These are phyloP conservation scores for Pseudozyma pruni DNA, from an alignment of 1,284 basidiomycete genomes.

Conservation along the genomic window DNA sequence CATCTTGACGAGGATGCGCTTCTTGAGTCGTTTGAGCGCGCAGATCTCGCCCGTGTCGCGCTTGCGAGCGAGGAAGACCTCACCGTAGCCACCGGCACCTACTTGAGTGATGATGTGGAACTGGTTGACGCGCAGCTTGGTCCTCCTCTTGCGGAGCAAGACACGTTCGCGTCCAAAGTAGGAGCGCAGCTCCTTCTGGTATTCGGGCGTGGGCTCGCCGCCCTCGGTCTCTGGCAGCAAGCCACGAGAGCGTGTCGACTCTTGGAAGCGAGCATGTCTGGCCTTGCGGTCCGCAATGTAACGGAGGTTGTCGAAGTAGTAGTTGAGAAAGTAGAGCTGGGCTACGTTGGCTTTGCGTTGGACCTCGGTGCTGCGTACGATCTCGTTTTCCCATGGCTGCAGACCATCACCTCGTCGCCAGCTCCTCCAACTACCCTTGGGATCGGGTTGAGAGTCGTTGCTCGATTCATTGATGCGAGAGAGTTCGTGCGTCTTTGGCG, in stretches of 20 bases:
- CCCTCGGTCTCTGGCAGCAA: constrained; percentile 74
- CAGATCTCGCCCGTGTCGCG: constrained; percentile 67
- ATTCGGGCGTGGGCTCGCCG: constrained; percentile 80
- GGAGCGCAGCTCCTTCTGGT: constrained; percentile 48
- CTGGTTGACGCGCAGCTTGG: constrained; percentile 63
- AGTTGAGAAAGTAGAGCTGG: constrained; percentile 67
- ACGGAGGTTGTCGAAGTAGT: constrained; percentile 67
- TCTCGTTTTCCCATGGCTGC: constrained; percentile 63
- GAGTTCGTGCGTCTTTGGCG: constrained; percentile 26
- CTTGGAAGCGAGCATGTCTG: constrained; percentile 79
- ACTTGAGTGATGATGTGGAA: constrained; percentile 68
- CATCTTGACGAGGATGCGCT: constrained; percentile 67
- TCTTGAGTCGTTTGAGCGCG: constrained; percentile 65
- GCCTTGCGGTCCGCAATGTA: constrained; percentile 61
- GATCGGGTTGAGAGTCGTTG: constrained; percentile 47
- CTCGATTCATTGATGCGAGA: constrained; percentile 25
- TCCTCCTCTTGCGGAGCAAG: constrained; percentile 63
- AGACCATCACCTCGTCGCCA: constrained; percentile 59
- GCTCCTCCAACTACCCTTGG: constrained; percentile 57
- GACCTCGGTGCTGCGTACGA: constrained; percentile 59
- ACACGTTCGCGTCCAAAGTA: constrained; percentile 62
- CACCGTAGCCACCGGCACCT: constrained; percentile 67
- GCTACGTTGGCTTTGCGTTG: constrained; percentile 66
- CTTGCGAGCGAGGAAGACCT: constrained; percentile 67
- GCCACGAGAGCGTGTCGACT: constrained; percentile 46